Evolutionary conservation across 805 yeast genomes (phyloP).

Genomic region (Schwanniomyces occidentalis): DNA sequence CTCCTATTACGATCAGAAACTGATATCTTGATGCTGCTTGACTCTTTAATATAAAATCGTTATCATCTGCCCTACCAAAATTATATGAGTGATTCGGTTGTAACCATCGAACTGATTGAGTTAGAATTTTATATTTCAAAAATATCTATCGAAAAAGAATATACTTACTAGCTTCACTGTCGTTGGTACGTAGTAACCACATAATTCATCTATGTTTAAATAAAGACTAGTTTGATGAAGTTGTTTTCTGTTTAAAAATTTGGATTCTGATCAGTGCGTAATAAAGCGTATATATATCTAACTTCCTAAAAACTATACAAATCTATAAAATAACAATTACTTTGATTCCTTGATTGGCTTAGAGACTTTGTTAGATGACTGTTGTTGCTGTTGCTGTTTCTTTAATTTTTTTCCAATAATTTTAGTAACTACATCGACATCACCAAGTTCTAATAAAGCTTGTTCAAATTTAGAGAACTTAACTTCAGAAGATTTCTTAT

Average conservation of each 20-base stretch:
- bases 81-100: constrained; percentile 13
- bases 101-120: constrained; percentile 7
- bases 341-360: constrained; percentile 13
- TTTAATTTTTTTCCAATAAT: constrained; percentile 60
- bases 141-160: neutral
- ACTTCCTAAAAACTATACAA: neutral
- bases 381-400: constrained; percentile 13
- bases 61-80: constrained; percentile 31
- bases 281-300: no score
- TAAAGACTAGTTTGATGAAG: neutral
- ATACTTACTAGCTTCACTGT: constrained; percentile 1
- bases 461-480: constrained; percentile 64
- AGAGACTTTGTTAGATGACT: constrained; percentile 15
- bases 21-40: constrained; percentile 32
- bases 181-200: no score
- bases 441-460: constrained; percentile 79
- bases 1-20: constrained; percentile 19
- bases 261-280: no score
- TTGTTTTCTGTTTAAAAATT: neutral
- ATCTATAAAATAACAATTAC: constrained; percentile 4
- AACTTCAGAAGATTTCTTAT: constrained; percentile 29
- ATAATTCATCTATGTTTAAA: neutral
- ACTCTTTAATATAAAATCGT: constrained; percentile 27
- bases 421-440: constrained; percentile 67
- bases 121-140: no score